Evolutionary conservation across 257 asterid genomes (phyloP), one percentile per base, ranked within the genome.

Genomic region (Ehretia macrophylla): DNA sequence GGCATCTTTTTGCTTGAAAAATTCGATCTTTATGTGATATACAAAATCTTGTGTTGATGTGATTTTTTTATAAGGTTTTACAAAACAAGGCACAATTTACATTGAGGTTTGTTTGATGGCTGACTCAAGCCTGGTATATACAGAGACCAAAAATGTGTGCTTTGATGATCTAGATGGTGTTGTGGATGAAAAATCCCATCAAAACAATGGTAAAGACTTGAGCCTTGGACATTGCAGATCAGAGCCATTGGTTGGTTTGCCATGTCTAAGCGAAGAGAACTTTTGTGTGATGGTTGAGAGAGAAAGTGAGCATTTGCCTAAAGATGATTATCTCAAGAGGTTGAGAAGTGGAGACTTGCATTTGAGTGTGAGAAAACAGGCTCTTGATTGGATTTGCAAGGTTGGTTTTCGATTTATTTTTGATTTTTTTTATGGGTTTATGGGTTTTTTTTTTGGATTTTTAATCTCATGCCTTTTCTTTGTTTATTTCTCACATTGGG

Each of bases 331-430:
- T 78, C 80, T 90, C 22, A 44, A 47, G 56, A 87, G 95, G 70
- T 63, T 90, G 75, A 90, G 82, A 72, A 64, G 40, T 66, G 96
- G 96, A n/a, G 87, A 79, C 56, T 64, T 85, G 72, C 93, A 87
- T 75, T 48, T 75, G 77, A 72, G 77, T 45, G 58, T 71, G 52
- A 85, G 97, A 75, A 78, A 67, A 46, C 81, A 75, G 54, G 85
- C 95, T 51, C 64, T 87, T 76, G 87, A 85, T 70, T 90, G 97
- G 97, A 85, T 85, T 80, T 57, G 74, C 69, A 86, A 86, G 94
- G 97, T 14, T 35, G 14, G 12, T 57, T 46, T 20, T 9, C 21
- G n/a, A 17, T 46, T 14, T 11, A 8, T 32, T 17, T 32, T 40
- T 16, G 8, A 1, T 56, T 46, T 46, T 13, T 23, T 59, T 67